Percentiles rank a stretch among this genome's conserved stretches.
Conservation (phyloP, 257 asterid genomes). For the Apocynum venetum region DNA sequence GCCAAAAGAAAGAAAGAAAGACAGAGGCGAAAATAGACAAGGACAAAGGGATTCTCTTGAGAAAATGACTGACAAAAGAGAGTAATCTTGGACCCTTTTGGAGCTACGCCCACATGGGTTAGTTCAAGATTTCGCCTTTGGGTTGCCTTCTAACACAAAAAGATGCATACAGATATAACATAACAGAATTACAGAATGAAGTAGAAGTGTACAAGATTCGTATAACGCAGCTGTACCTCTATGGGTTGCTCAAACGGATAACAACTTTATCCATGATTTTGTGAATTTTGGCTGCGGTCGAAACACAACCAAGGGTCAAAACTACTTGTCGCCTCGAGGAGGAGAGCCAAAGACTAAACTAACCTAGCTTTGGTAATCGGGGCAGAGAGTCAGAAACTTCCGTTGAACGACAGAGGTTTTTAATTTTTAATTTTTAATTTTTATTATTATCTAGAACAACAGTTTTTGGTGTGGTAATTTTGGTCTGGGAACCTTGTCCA, state of each 20-base stretch:
- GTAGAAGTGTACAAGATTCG: conserved; percentile 4
- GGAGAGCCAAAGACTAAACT: too few relatives aligned
- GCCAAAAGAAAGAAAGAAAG: neutral
- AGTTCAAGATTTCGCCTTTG: neutral
- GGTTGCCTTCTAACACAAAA: neutral
- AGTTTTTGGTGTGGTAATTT: too few relatives aligned
- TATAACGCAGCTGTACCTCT: neutral
- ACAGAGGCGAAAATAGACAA: neutral
- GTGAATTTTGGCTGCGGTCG: neutral
- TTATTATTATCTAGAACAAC: too few relatives aligned
- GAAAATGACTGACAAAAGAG: neutral
- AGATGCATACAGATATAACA: neutral
- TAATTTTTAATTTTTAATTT: too few relatives aligned
- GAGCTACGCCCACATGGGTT: conserved; percentile 8
- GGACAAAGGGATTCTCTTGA: neutral
- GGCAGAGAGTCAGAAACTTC: too few relatives aligned
- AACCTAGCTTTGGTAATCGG: too few relatives aligned
- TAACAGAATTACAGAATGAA: neutral
- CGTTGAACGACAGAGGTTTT: too few relatives aligned
- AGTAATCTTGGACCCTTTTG: conserved; percentile 2
- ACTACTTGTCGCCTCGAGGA: too few relatives aligned
- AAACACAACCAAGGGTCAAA: neutral
- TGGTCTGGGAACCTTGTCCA: too few relatives aligned
- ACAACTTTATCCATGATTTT: neutral
- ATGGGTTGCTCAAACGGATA: neutral